phyloP scores from a whole-genome alignment of 257 asterid species.

The Nicotiana tabacum region DNA sequence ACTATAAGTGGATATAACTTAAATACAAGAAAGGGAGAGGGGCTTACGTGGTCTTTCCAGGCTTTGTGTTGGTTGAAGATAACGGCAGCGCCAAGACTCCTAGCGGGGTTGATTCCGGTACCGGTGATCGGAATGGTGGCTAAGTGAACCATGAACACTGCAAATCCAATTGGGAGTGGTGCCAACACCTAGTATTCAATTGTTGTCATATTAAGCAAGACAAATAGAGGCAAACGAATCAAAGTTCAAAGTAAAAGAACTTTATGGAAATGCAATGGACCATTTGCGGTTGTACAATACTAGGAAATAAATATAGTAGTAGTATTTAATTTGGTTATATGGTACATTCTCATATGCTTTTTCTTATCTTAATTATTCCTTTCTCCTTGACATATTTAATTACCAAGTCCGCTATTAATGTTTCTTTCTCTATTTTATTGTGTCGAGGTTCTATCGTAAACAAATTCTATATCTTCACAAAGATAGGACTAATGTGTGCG shows the following conservation, averaged over 20 bases:
- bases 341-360: too few relatives aligned
- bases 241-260: not conserved
- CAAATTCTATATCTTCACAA: too few relatives aligned
- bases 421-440: too few relatives aligned
- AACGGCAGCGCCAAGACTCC: conserved; percentile 85
- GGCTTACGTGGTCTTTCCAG: conserved; percentile 59
- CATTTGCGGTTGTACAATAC: not conserved
- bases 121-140: conserved; percentile 80
- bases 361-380: too few relatives aligned
- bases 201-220: not conserved
- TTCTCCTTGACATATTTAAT: too few relatives aligned
- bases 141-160: conserved; percentile 77
- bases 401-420: too few relatives aligned
- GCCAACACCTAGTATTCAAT: conserved; percentile 53
- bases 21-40: not conserved
- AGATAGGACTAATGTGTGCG: too few relatives aligned
- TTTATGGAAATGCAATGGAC: not conserved
- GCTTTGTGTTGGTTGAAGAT: conserved; percentile 43
- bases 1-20: too few relatives aligned
- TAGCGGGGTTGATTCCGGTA: conserved; percentile 78
- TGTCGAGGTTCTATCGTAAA: too few relatives aligned
- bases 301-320: too few relatives aligned
- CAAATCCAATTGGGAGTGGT: conserved; percentile 79
- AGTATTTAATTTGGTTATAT: too few relatives aligned
- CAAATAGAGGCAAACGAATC: not conserved